A percentile compares a stretch with the other conserved stretches of the same genome.
Evolutionary conservation across 352 stramenopile genomes (phyloP).

Genomic region (Phytophthora tubulina): DNA sequence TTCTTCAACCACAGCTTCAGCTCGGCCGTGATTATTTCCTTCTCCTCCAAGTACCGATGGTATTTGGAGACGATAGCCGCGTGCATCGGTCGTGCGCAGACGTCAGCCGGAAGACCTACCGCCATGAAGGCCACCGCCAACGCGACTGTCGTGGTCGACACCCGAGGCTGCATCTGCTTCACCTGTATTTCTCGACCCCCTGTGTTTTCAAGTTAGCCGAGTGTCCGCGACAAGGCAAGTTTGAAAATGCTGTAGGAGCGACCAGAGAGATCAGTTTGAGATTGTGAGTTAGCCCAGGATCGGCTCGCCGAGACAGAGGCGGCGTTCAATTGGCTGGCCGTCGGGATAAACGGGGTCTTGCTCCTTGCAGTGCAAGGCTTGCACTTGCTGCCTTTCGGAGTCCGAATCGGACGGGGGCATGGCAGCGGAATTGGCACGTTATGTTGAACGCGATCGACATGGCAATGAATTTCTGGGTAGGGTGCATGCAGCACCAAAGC

Average conservation of each 20-base stretch:
- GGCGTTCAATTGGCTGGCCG: constrained; percentile 30
- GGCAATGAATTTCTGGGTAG: neutral
- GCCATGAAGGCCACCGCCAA: constrained; percentile 33
- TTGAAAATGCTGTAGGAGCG: constrained; percentile 41
- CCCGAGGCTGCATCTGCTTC: constrained; percentile 35
- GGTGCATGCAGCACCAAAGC: neutral
- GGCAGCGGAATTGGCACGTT: neutral
- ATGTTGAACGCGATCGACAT: neutral
- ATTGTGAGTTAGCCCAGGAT: constrained; percentile 46
- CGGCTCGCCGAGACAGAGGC: constrained; percentile 13
- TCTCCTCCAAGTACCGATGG: constrained; percentile 62
- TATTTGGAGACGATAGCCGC: constrained; percentile 59
- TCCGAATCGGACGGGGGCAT: constrained; percentile 5
- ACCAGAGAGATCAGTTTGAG: constrained; percentile 29
- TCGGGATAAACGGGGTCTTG: constrained; percentile 22
- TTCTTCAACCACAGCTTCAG: constrained; percentile 59
- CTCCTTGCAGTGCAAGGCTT: no score
- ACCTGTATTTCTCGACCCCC: constrained; percentile 2
- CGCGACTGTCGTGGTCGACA: constrained; percentile 32
- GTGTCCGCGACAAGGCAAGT: constrained; percentile 34
- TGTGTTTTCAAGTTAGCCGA: constrained; percentile 20
- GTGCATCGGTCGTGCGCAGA: constrained; percentile 53
- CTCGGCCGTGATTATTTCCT: constrained; percentile 48
- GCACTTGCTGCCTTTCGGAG: constrained; percentile 16
- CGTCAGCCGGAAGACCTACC: constrained; percentile 26